Evolutionary conservation across 1,139 yeast genomes (phyloP).

Genomic region (Protomyces arabidopsidicola): DNA sequence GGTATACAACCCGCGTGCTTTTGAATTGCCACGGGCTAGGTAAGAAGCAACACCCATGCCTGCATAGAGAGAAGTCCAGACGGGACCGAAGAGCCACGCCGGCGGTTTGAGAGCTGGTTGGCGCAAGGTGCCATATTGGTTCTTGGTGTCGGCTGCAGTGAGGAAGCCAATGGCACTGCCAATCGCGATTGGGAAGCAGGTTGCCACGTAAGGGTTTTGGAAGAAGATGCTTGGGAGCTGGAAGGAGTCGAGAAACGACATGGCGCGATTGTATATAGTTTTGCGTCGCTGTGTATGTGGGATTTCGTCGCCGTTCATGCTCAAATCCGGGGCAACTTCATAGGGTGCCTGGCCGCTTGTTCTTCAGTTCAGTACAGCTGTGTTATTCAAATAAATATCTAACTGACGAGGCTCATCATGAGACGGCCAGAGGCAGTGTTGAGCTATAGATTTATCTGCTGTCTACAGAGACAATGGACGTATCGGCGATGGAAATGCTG

Average conservation of each 20-base stretch:
- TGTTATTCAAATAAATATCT: too few relatives aligned
- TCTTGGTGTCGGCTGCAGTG: slow-evolving; percentile 14
- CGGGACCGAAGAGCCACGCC: slow-evolving; percentile 29
- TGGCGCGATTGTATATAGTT: neutral
- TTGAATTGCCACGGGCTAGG: slow-evolving; percentile 11
- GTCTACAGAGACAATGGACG: too few relatives aligned
- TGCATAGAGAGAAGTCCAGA: slow-evolving; percentile 28
- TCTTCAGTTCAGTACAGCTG: too few relatives aligned
- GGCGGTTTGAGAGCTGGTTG: slow-evolving; percentile 29
- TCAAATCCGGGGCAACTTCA: too few relatives aligned
- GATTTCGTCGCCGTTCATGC: too few relatives aligned
- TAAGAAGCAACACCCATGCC: slow-evolving; percentile 29
- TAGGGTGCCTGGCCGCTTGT: too few relatives aligned
- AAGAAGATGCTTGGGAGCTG: slow-evolving; percentile 17
- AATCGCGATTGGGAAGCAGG: slow-evolving; percentile 13
- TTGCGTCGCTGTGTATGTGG: too few relatives aligned
- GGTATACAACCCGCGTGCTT: slow-evolving; percentile 11
- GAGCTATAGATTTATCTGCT: too few relatives aligned
- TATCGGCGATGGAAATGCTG: too few relatives aligned
- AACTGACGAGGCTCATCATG: too few relatives aligned
- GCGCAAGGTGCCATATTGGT: slow-evolving; percentile 15
- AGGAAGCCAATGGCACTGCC: slow-evolving; percentile 23
- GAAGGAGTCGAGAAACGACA: neutral
- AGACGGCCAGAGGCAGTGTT: too few relatives aligned
- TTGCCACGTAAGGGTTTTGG: slow-evolving; percentile 13